phyloP scores from a whole-genome alignment of 2,329 filamentous ascomycete genomes.

The Beauveria sp. region DNA sequence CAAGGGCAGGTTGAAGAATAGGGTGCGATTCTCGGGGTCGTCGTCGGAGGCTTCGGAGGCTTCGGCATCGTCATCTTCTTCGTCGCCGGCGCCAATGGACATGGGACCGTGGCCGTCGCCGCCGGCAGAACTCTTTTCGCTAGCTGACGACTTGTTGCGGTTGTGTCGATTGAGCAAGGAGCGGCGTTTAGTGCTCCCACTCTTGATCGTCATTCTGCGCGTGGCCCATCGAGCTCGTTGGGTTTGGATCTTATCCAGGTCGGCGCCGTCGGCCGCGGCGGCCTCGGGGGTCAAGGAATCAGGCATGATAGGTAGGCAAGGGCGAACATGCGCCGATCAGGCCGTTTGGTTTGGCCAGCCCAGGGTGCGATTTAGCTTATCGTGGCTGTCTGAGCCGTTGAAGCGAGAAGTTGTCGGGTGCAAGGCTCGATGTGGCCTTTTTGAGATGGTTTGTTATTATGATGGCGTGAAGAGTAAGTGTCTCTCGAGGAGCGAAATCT shows the following conservation, averaged over 20 bases:
- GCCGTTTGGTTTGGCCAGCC: slow-evolving; percentile 10
- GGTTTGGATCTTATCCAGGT: slow-evolving; percentile 30
- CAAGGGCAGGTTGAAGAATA: slow-evolving; percentile 83
- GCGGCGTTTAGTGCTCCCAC: slow-evolving; percentile 69
- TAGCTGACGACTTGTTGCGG: slow-evolving; percentile 50
- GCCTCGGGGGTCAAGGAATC: slow-evolving; percentile 22
- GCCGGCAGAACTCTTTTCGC: slow-evolving; percentile 57
- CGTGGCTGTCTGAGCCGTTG: slow-evolving; percentile 2
- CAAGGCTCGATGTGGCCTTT: not conserved
- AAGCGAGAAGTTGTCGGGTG: not conserved
- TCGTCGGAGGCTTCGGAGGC: slow-evolving; percentile 30
- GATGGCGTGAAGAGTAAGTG: not conserved
- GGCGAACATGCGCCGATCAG: slow-evolving; percentile 10
- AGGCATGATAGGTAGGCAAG: slow-evolving; percentile 23
- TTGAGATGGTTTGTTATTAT: not conserved
- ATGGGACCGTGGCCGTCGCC: slow-evolving; percentile 32
- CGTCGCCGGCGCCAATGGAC: slow-evolving; percentile 19
- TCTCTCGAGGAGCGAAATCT: not conserved
- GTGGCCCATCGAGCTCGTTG: slow-evolving; percentile 94
- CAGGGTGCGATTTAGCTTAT: not conserved
- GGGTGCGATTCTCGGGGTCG: slow-evolving; percentile 41
- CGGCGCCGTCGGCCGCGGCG: slow-evolving; percentile 15
- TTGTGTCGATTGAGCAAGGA: slow-evolving; percentile 74
- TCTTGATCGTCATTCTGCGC: slow-evolving; percentile 71
- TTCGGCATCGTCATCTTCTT: slow-evolving; percentile 20